phyloP scores from a whole-genome alignment of 148 eudicot species.

The Spergularia marina region DNA sequence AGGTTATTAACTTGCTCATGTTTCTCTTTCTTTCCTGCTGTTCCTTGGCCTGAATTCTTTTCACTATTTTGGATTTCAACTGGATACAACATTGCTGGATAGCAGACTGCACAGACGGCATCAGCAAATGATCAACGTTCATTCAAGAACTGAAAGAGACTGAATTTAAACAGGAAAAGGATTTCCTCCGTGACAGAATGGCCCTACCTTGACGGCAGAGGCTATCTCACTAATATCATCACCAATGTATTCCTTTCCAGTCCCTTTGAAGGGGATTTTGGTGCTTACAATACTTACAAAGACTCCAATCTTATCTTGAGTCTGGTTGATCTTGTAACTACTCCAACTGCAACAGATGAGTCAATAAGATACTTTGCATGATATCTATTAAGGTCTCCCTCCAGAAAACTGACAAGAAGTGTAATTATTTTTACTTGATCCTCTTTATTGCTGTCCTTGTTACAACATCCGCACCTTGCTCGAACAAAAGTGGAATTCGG shows the following conservation, averaged over 20 bases:
- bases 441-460: constrained; percentile 92
- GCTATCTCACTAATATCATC: constrained; percentile 97
- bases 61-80: constrained; percentile 87
- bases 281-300: constrained; percentile 99
- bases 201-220: constrained; percentile 84
- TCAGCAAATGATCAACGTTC: neutral
- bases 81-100: constrained; percentile 91
- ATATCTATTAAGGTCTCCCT: neutral
- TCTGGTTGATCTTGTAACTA: constrained; percentile 92
- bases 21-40: constrained; percentile 97
- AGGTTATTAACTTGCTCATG: constrained; percentile 68
- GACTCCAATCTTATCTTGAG: constrained; percentile 93
- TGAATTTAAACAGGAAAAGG: neutral
- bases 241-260: constrained; percentile 99
- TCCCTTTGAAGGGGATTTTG: constrained; percentile 97
- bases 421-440: constrained; percentile 59
- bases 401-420: constrained; percentile 9
- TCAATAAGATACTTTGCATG: constrained; percentile 30
- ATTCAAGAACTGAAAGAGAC: neutral
- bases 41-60: constrained; percentile 92
- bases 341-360: constrained; percentile 65
- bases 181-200: neutral
- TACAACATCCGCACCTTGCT: constrained; percentile 99
- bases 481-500: constrained; percentile 95
- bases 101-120: constrained; percentile 51